phyloP scores from a whole-genome alignment of 2,329 filamentous ascomycete genomes.

The Malbranchea zuffiana region DNA sequence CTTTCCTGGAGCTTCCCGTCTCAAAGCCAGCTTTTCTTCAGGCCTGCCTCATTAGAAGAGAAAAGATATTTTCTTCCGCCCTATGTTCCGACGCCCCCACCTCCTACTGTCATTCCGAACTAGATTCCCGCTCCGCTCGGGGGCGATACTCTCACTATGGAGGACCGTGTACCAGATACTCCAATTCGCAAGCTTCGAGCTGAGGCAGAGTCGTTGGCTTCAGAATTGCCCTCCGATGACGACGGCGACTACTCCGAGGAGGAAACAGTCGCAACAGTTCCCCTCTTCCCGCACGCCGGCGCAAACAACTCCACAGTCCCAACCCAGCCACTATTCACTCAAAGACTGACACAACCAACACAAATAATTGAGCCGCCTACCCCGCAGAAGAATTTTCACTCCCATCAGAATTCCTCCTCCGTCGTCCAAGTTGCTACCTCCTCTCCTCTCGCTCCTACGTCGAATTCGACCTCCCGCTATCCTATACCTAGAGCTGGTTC shows the following conservation, averaged over 20 bases:
- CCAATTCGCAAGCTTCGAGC: constrained; percentile 28
- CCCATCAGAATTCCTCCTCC: constrained; percentile 26
- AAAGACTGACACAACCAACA: constrained; percentile 48
- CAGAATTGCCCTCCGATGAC: constrained; percentile 8
- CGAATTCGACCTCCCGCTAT: constrained; percentile 31
- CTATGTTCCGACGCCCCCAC: too few species aligned
- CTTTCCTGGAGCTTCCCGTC: too few species aligned
- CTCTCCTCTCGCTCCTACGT: constrained; percentile 55
- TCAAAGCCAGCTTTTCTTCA: too few species aligned
- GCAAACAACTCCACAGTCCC: constrained; percentile 30
- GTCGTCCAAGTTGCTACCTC: constrained; percentile 78
- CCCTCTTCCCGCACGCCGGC: constrained; percentile 24
- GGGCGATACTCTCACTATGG: constrained; percentile 3
- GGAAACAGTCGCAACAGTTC: constrained; percentile 42
- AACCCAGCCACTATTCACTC: constrained; percentile 40
- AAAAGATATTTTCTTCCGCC: too few species aligned
- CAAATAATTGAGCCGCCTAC: constrained; percentile 43
- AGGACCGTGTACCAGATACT: constrained; percentile 25
- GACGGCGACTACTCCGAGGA: constrained; percentile 29
- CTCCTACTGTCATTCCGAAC: too few species aligned
- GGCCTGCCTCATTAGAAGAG: too few species aligned
- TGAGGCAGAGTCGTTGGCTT: constrained; percentile 19
- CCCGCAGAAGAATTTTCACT: constrained; percentile 19
- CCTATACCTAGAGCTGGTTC: constrained; percentile 30
- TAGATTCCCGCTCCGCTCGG: too few species aligned